Conservation (phyloP, 805 yeast species). For the Saturnispora quitensis region DNA sequence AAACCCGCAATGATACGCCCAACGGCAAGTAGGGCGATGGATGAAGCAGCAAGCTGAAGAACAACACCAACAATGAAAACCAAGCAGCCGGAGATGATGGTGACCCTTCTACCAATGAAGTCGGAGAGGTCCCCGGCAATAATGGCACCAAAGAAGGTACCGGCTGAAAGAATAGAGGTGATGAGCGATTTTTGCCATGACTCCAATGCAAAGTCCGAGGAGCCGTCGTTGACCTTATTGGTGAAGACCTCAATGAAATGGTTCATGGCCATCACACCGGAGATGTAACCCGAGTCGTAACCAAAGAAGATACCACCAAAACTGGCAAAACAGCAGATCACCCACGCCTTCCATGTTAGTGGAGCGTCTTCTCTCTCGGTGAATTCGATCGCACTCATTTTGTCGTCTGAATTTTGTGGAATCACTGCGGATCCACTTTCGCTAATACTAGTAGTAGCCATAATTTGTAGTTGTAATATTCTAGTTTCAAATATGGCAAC, state of each 20-base stretch:
- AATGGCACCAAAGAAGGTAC: slow-evolving; percentile 63
- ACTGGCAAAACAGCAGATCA: slow-evolving; percentile 49
- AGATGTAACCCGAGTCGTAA: slow-evolving; percentile 60
- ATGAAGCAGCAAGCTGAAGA: slow-evolving; percentile 38
- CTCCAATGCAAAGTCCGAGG: slow-evolving; percentile 17
- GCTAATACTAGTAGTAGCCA: not conserved
- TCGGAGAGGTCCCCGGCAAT: slow-evolving; percentile 46
- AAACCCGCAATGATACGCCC: slow-evolving; percentile 69
- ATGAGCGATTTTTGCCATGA: slow-evolving; percentile 36
- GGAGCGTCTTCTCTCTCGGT: slow-evolving; percentile 27
- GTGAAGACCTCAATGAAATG: slow-evolving; percentile 30
- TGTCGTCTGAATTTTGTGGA: not conserved
- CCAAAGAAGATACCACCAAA: slow-evolving; percentile 62
- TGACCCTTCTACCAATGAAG: slow-evolving; percentile 39
- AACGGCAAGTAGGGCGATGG: slow-evolving; percentile 44
- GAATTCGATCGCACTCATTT: not conserved
- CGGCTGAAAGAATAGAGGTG: slow-evolving; percentile 66
- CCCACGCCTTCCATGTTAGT: slow-evolving; percentile 28
- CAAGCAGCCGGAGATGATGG: slow-evolving; percentile 35
- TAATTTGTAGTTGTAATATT: not conserved
- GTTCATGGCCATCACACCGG: slow-evolving; percentile 58
- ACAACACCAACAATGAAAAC: slow-evolving; percentile 41
- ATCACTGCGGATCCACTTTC: not conserved
- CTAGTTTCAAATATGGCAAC: not conserved
- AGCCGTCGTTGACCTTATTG: slow-evolving; percentile 25